A percentile compares a stretch with the other conserved stretches of the same genome.
phyloP scores from a whole-genome alignment of 1,284 basidiomycete species.

The Apiotrichum veenhuisii region DNA sequence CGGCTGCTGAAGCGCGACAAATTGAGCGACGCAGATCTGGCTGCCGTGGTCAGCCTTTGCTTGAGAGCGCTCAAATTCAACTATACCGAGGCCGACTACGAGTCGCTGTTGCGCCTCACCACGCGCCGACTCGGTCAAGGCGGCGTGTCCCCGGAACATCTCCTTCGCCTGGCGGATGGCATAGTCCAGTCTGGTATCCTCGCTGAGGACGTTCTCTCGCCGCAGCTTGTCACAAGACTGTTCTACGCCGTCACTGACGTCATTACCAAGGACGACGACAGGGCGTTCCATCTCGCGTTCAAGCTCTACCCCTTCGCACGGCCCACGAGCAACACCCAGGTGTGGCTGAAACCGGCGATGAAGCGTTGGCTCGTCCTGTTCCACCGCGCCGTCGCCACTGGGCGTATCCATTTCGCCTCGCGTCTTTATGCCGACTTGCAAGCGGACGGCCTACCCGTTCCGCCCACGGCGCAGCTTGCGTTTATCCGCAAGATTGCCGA shows the following conservation, averaged over 20 bases:
- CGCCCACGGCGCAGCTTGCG: conserved; percentile 17
- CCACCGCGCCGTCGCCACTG: neutral
- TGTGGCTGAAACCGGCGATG: neutral
- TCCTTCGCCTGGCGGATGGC: conserved; percentile 10
- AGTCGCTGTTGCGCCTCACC: neutral
- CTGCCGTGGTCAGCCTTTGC: conserved; percentile 16
- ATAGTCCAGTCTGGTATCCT: conserved; percentile 11
- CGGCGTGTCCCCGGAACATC: neutral
- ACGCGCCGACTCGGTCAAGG: neutral
- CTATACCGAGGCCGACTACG: conserved; percentile 6
- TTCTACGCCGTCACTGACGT: conserved; percentile 12
- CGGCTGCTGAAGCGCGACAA: neutral
- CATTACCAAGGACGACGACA: conserved; percentile 3
- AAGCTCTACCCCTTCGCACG: conserved; percentile 20
- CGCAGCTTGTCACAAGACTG: conserved; percentile 4
- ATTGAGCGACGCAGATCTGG: conserved; percentile 1
- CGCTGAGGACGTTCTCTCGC: neutral
- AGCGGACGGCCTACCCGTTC: conserved; percentile 28
- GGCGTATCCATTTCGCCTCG: conserved; percentile 36
- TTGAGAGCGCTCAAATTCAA: neutral
- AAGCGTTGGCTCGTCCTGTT: conserved; percentile 28
- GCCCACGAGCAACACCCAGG: neutral
- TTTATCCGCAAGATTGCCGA: conserved; percentile 29
- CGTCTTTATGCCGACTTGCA: conserved; percentile 38
- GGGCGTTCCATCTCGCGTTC: conserved; percentile 22